phyloP scores from a whole-genome alignment of 495 filamentous ascomycete genomes.

The Podospora didyma region DNA sequence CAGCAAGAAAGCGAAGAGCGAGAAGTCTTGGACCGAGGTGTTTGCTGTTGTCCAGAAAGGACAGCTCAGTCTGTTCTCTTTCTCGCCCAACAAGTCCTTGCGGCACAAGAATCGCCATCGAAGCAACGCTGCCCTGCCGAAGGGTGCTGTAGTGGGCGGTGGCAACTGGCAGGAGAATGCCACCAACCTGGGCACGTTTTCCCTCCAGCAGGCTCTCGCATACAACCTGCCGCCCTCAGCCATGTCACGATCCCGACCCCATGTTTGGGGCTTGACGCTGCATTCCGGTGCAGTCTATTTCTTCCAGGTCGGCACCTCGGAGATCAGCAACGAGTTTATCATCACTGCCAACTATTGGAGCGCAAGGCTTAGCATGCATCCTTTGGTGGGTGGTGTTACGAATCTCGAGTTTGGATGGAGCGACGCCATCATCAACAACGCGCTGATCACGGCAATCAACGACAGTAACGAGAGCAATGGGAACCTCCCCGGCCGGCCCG shows the following conservation, averaged over 20 bases:
- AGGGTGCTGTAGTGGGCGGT: constrained; percentile 73
- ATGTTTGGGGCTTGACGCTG: constrained; percentile 93
- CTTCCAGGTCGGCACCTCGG: constrained; percentile 93
- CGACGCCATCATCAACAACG: constrained; percentile 77
- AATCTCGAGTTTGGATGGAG: constrained; percentile 99
- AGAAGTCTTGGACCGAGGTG: constrained; percentile 89
- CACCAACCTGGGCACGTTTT: constrained; percentile 79
- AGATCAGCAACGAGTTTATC: constrained; percentile 93
- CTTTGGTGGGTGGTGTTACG: constrained; percentile 84
- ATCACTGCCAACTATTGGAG: constrained; percentile 97
- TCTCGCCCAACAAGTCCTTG: constrained; percentile 70
- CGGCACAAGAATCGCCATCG: constrained; percentile 61
- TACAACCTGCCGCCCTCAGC: constrained; percentile 79
- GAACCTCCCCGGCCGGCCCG: constrained; percentile 18
- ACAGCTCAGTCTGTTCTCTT: constrained; percentile 93
- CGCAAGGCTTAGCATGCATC: constrained; percentile 87
- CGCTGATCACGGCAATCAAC: constrained; percentile 54
- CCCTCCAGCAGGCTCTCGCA: constrained; percentile 87
- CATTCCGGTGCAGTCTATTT: constrained; percentile 93
- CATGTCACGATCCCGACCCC: constrained; percentile 84
- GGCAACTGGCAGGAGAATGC: constrained; percentile 98
- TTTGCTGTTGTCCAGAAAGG: constrained; percentile 98
- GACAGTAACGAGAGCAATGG: constrained; percentile 36
- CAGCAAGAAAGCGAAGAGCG: constrained; percentile 87
- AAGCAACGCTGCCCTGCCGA: constrained; percentile 31